Percentiles rank a stretch among this genome's conserved stretches.
Conservation (phyloP, 1,284 basidiomycete species). For the Cryptococcus maquisensis region DNA sequence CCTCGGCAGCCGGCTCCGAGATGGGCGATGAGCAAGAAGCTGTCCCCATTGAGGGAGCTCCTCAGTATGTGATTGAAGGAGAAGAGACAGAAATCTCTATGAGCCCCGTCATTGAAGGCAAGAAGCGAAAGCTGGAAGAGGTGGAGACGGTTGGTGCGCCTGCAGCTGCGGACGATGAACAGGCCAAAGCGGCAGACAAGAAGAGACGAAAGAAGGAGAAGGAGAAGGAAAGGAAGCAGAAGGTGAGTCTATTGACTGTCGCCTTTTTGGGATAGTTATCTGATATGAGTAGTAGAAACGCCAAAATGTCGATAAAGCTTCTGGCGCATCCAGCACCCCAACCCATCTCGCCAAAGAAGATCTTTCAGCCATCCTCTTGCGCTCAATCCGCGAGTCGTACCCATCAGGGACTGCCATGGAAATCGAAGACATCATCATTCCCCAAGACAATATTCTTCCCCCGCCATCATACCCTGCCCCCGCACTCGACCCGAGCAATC, state of each 20-base stretch:
- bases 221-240: constrained; percentile 29
- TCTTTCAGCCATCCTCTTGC: constrained; percentile 27
- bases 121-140: constrained; percentile 17
- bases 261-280: neutral
- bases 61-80: constrained; percentile 13
- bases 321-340: constrained; percentile 11
- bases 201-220: constrained; percentile 36
- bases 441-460: constrained; percentile 10
- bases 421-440: constrained; percentile 38
- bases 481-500: constrained; percentile 1
- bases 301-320: neutral
- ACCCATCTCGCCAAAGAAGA: constrained; percentile 22
- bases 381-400: constrained; percentile 34
- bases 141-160: constrained; percentile 10
- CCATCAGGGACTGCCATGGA: constrained; percentile 41
- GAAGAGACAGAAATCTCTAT: constrained; percentile 15
- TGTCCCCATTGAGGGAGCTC: constrained; percentile 28
- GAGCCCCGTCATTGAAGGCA: constrained; percentile 6
- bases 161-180: constrained; percentile 9
- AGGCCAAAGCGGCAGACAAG: constrained; percentile 22
- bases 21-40: constrained; percentile 17
- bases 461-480: constrained; percentile 14
- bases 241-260: constrained; percentile 8
- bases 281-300: constrained; percentile 2
- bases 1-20: constrained; percentile 12